A percentile compares a stretch with the other conserved stretches of the same genome.
Evolutionary conservation across 495 filamentous ascomycete genomes (phyloP).

Genomic region (Amphirosellinia nigrospora): DNA sequence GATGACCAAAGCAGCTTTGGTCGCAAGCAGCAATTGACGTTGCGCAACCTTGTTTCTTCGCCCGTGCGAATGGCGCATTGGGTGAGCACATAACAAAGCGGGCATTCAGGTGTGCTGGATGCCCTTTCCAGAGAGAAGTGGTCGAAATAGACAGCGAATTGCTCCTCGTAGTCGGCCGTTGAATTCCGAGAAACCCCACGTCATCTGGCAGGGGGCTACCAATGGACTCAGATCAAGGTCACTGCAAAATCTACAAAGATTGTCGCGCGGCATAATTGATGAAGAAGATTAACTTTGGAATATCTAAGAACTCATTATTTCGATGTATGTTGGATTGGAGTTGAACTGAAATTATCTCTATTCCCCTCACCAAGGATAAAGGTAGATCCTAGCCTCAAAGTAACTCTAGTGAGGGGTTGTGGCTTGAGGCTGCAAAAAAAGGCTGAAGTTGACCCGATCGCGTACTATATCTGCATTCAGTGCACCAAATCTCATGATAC

Average conservation of each 20-base stretch:
- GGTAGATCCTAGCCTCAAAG: too few species aligned
- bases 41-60: too few species aligned
- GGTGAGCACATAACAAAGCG: too few species aligned
- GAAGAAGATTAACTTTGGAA: not conserved
- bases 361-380: too few species aligned
- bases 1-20: too few species aligned
- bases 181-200: not conserved
- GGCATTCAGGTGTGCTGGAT: not conserved
- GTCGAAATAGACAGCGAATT: not conserved
- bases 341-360: not conserved
- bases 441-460: too few species aligned
- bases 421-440: too few species aligned
- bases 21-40: too few species aligned
- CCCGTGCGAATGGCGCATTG: too few species aligned
- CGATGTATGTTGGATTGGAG: not conserved
- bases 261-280: not conserved
- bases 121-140: not conserved
- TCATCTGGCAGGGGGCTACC: not conserved
- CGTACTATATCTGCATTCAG: too few species aligned
- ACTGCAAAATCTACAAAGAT: not conserved
- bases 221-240: not conserved
- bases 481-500: too few species aligned
- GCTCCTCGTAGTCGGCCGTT: not conserved
- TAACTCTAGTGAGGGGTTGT: too few species aligned
- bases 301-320: not conserved